Base-by-base conservation (phyloP, 2,329 filamentous ascomycete species). In the Aspergillus pseudotamarii region DNA sequence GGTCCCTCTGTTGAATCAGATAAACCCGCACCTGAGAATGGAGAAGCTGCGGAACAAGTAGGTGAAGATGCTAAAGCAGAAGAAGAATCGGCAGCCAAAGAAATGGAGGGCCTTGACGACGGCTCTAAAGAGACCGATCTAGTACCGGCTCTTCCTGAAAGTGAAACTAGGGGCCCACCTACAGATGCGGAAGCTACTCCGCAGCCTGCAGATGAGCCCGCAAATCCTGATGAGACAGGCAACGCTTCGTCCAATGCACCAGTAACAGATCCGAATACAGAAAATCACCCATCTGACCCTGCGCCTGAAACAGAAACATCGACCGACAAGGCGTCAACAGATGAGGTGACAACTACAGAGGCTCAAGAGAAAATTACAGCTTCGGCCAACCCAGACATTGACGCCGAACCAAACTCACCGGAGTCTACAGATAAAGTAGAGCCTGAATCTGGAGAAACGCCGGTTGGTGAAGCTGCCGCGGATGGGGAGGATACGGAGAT, bases 11-110 rank as follows among this genome's bases (percentile, higher is more conserved):
- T 69, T 62, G 76, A 69, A 58, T 64, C 63, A 43, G 75, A 75
- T 45, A 66, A 71, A 59, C 70, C 77, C 60, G 73, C 75, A 45
- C 72, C 71, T 6, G 75, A 77, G 59, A 78, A 78, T 56, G 75
- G 71, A 55, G 74, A 76, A 11, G 72, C 73, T 10, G 74, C 74
- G 32, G 69, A 68, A 59, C 69, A 74, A 66, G 75, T 71, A 30
- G 74, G 68, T 16, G 73, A 77, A 55, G 73, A 76, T 9, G 72
- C 74, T 8, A 65, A 72, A 57, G 69, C 71, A 26, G 72, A 72
- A 32, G 70, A 72, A 58, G 68, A 65, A 50, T 63, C 45, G 3
- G 63, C 64, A 46, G 50, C 45, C 30, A 58, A 59, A 41, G 66
- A 57, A 57, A 54, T 62, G 10, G 55, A 36, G 53, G 62, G 68